Conservation (phyloP, 495 filamentous ascomycete species). For the Evernia prunastri region DNA sequence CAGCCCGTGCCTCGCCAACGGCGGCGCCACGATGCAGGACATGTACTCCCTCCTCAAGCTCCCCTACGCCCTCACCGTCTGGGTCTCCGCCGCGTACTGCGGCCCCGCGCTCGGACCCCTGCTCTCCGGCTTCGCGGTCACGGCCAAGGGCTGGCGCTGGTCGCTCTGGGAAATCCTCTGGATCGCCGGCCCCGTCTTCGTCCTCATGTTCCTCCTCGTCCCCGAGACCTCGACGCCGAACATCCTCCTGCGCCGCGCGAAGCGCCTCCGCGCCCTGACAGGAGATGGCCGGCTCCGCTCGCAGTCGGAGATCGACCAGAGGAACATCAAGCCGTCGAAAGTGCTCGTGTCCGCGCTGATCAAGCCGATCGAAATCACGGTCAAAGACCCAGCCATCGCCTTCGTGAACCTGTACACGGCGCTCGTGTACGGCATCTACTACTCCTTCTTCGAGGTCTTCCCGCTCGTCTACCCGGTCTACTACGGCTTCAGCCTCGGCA, state of each 20-base stretch:
- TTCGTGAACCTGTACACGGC: conserved; percentile 56
- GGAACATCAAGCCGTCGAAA: conserved; percentile 39
- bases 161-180: conserved; percentile 48
- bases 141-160: conserved; percentile 49
- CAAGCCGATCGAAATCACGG: conserved; percentile 53
- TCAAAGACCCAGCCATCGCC: conserved; percentile 52
- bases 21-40: conserved; percentile 50
- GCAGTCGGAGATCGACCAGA: conserved; percentile 47
- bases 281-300: conserved; percentile 39
- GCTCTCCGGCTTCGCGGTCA: conserved; percentile 58
- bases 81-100: conserved; percentile 43
- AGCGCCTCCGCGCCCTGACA: conserved; percentile 45
- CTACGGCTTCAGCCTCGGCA: conserved; percentile 56
- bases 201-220: conserved; percentile 47
- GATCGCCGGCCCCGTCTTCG: conserved; percentile 42
- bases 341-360: conserved; percentile 54
- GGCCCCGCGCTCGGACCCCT: conserved; percentile 54
- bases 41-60: conserved; percentile 49
- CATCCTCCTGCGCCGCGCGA: conserved; percentile 52
- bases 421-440: conserved; percentile 57
- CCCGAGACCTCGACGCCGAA: conserved; percentile 53
- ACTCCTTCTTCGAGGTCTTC: conserved; percentile 65
- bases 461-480: conserved; percentile 60
- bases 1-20: conserved; percentile 45
- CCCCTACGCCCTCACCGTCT: conserved; percentile 48